Evolutionary conservation across 2,329 filamentous ascomycete genomes (phyloP).

Genomic region (Fusarium keratoplasticum): DNA sequence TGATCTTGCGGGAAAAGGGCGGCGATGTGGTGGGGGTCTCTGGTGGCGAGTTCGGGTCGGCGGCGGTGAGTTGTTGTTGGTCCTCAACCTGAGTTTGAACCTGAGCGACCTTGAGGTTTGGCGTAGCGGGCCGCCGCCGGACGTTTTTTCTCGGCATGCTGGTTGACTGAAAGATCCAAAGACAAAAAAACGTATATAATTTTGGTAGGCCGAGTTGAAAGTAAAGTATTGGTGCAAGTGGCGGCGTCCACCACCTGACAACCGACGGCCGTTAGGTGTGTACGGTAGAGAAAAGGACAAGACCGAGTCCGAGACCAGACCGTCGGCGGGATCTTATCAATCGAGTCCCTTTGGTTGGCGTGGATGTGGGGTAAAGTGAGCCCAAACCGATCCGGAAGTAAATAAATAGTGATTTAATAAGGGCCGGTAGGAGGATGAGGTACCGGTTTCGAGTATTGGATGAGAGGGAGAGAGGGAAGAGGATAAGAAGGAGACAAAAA

Average conservation of each 20-base stretch:
- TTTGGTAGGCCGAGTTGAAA: conserved; percentile 6
- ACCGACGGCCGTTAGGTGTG: conserved; percentile 4
- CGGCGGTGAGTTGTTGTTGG: conserved; percentile 46
- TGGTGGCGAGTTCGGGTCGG: conserved; percentile 60
- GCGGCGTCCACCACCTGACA: background rate
- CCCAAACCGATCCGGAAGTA: conserved; percentile 26
- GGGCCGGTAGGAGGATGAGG: conserved; percentile 23
- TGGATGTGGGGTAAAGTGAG: conserved; percentile 43
- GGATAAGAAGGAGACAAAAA: conserved; percentile 42
- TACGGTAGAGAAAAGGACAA: background rate
- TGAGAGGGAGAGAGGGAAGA: conserved; percentile 10
- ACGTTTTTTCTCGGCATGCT: conserved; percentile 50
- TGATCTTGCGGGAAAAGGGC: conserved; percentile 48
- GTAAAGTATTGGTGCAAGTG: background rate
- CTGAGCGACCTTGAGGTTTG: conserved; percentile 52
- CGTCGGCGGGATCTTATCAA: conserved; percentile 44
- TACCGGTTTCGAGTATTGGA: conserved; percentile 14
- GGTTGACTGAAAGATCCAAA: conserved; percentile 1
- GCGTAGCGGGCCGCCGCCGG: conserved; percentile 55
- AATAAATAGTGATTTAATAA: conserved; percentile 12
- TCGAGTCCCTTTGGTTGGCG: conserved; percentile 41
- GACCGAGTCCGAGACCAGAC: background rate
- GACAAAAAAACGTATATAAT: conserved; percentile 45
- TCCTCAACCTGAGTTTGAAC: conserved; percentile 25
- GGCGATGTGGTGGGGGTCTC: conserved; percentile 58